Conservation (phyloP, 805 yeast genomes). For the Metschnikowia drakensbergensis region DNA sequence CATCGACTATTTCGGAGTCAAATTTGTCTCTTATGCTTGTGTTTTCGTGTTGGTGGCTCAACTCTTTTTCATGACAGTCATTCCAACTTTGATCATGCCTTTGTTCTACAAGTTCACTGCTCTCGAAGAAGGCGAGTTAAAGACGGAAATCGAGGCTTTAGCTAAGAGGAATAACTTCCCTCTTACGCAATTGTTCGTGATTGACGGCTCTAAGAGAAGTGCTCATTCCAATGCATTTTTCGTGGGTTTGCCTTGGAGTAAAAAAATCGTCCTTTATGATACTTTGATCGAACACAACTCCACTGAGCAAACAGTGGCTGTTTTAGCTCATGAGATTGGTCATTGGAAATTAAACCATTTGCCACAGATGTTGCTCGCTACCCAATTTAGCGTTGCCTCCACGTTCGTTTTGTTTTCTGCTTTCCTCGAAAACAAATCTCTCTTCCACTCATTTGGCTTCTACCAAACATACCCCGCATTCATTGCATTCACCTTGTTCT, state of each 20-base stretch:
- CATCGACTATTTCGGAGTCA: conserved; percentile 72
- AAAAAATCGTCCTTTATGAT: conserved; percentile 91
- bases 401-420: conserved; percentile 73
- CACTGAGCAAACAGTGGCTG: conserved; percentile 82
- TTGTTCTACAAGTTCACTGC: conserved; percentile 89
- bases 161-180: conserved; percentile 82
- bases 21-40: conserved; percentile 78
- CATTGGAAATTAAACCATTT: conserved; percentile 95
- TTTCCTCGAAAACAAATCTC: conserved; percentile 73
- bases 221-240: conserved; percentile 97
- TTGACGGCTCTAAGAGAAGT: conserved; percentile 96
- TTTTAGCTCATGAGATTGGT: conserved; percentile 97
- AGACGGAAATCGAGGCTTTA: conserved; percentile 71
- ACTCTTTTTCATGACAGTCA: conserved; percentile 67
- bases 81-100: conserved; percentile 87
- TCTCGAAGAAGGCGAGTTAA: conserved; percentile 84
- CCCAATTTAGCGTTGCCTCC: conserved; percentile 60
- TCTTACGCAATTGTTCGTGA: conserved; percentile 74
- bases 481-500: conserved; percentile 77
- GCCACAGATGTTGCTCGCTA: conserved; percentile 63
- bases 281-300: conserved; percentile 81
- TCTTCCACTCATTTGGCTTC: conserved; percentile 80
- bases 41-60: conserved; percentile 67
- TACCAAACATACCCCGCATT: conserved; percentile 59
- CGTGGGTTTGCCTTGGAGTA: conserved; percentile 94